These are phyloP conservation scores for Magnusiomyces starmeri DNA, from an alignment of 1,139 yeast species.

Conservation along the genomic window DNA sequence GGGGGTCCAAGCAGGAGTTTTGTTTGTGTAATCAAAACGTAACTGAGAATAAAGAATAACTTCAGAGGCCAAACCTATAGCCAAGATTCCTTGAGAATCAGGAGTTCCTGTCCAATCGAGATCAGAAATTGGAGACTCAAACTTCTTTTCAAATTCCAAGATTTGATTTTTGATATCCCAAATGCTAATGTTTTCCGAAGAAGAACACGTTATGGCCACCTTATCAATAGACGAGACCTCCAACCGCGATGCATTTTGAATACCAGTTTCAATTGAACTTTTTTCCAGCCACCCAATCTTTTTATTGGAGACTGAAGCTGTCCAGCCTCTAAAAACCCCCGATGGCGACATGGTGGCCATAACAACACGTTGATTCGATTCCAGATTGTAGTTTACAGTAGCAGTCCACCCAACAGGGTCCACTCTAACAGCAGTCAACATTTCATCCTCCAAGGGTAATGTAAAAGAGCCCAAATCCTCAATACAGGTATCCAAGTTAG, in stretches of 20 bases:
- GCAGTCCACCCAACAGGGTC: conserved; percentile 58
- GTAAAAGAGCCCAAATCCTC: conserved; percentile 15
- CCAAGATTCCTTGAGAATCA: conserved; percentile 62
- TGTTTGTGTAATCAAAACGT: conserved; percentile 81
- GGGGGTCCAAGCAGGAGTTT: conserved; percentile 68
- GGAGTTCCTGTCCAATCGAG: conserved; percentile 73
- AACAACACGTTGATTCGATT: conserved; percentile 41
- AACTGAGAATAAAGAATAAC: conserved; percentile 71
- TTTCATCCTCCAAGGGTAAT: conserved; percentile 23
- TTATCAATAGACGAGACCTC: conserved; percentile 73
- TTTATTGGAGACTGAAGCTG: conserved; percentile 33
- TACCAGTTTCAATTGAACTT: conserved; percentile 47
- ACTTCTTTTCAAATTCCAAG: conserved; percentile 51
- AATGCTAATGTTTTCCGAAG: conserved; percentile 47
- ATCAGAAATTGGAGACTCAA: conserved; percentile 43
- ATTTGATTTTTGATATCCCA: conserved; percentile 72
- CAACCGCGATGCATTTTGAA: conserved; percentile 45
- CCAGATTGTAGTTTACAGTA: conserved; percentile 35
- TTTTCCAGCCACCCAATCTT: conserved; percentile 46
- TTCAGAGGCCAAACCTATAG: conserved; percentile 63
- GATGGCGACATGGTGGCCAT: conserved; percentile 49
- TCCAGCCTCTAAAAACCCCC: conserved; percentile 53
- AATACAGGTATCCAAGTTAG: conserved; percentile 6
- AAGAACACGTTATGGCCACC: conserved; percentile 58
- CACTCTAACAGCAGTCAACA: conserved; percentile 49